Base-by-base conservation (phyloP, 2,329 filamentous ascomycete genomes). In the Stemphylium lycopersici region DNA sequence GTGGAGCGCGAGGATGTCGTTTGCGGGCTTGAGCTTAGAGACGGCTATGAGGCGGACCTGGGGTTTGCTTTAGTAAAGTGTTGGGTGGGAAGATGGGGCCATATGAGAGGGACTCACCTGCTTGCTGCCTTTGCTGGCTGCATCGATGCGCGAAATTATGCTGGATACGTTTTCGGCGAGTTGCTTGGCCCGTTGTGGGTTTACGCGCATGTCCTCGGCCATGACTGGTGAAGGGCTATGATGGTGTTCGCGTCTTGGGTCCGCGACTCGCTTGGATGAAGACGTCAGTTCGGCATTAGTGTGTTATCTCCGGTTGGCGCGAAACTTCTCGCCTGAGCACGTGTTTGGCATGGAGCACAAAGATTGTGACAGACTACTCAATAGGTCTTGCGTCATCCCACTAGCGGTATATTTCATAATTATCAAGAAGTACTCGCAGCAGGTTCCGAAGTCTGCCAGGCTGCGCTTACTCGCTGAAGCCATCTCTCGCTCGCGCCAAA, bases 21-120 rank as follows among this genome's bases (percentile, higher is more conserved):
- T 90, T 55, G 88, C 91, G 12, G 95, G 93, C 78, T 99, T 98
- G 63, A 97, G 83, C 77, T 99, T 99, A 36, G 93, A 97, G 44
- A 99, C 95, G 24, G 95, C 93, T 37, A 99, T 92, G 34, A 99
- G 84, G 41, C 95, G 88, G 59, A 93, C 84, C 87, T 91, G 63
- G 18, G 18, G 34, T 20, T 37, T 6, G 41, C 32, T 33, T 29
- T 29, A 29, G 26, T 50, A 26, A 44, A n/a, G 40, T 26, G 42
- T 8, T 5, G 12, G 34, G 10, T 31, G 12, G 31, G 8, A 31
- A 12, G 29, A 10, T 15, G 24, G 32, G 16, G 10, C 16, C 6
- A 6, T 8, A 10, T 40, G 22, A 33, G 33, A 39, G 26, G 13
- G 22, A 24, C 33, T 10, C 63, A 76, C 75, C 46, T 73, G 66